Evolutionary conservation across 2,329 filamentous ascomycete genomes (phyloP).

Genomic region (Botrytis hyacinthi): DNA sequence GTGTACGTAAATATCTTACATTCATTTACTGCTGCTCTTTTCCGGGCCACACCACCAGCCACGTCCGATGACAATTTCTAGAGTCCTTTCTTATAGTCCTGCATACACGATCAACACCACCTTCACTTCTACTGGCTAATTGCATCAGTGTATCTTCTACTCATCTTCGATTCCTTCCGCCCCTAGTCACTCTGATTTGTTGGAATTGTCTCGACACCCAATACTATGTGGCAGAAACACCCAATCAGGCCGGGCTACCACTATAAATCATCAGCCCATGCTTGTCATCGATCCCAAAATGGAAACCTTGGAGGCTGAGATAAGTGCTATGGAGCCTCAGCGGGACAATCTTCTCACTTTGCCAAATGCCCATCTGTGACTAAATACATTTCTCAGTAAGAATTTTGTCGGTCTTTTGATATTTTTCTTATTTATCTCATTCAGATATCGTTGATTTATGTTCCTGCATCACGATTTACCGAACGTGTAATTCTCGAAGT

Average conservation of each 20-base stretch:
- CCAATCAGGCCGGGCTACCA: slow-evolving; percentile 2
- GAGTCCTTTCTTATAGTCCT: neutral
- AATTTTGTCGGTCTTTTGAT: neutral
- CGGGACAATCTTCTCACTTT: neutral
- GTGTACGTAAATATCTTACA: neutral
- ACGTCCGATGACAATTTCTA: slow-evolving; percentile 9
- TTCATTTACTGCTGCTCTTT: slow-evolving; percentile 4
- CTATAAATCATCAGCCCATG: slow-evolving; percentile 1
- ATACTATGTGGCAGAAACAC: neutral
- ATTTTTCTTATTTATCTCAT: neutral
- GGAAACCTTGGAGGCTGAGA: slow-evolving; percentile 24
- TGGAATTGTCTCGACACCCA: slow-evolving; percentile 2
- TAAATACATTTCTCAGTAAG: slow-evolving; percentile 19
- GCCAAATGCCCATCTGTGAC: slow-evolving; percentile 5
- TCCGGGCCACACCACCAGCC: slow-evolving; percentile 13
- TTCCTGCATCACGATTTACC: neutral
- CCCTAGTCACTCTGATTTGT: slow-evolving; percentile 8
- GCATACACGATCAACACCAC: slow-evolving; percentile 17
- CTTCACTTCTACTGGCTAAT: slow-evolving; percentile 12
- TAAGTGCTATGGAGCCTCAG: slow-evolving; percentile 14
- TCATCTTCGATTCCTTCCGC: slow-evolving; percentile 10
- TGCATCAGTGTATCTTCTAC: neutral
- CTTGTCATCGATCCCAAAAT: slow-evolving; percentile 14
- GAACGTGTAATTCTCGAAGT: neutral
- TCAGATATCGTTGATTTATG: neutral